phyloP scores from a whole-genome alignment of 2,329 filamentous ascomycete species.

The Macrophomina phaseolina region DNA sequence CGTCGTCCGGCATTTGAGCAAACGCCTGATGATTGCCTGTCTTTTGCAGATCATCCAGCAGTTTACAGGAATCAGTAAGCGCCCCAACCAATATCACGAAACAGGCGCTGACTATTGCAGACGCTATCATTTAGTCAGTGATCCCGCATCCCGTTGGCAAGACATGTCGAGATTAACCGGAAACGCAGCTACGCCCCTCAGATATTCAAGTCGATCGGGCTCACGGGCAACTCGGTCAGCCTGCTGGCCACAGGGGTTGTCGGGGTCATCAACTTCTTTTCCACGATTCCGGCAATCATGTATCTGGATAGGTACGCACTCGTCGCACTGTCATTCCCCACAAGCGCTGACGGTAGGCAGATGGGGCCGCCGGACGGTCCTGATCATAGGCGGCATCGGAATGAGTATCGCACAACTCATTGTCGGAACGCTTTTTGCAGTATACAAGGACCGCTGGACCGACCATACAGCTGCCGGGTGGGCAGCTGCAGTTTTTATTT shows the following conservation, averaged over 20 bases:
- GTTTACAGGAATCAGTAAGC: background rate
- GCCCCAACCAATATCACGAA: too few relatives aligned
- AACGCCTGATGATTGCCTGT: background rate
- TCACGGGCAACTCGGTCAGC: background rate
- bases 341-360: background rate
- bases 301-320: background rate
- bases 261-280: constrained; percentile 25
- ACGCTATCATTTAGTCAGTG: too few relatives aligned
- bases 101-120: too few relatives aligned
- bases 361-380: background rate
- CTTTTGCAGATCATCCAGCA: background rate
- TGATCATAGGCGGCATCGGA: background rate
- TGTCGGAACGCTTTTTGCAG: constrained; percentile 19
- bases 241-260: constrained; percentile 26
- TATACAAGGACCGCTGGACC: background rate
- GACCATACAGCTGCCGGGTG: background rate
- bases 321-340: too few relatives aligned
- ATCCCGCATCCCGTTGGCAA: too few relatives aligned
- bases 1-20: background rate
- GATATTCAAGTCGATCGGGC: background rate
- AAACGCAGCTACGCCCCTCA: background rate
- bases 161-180: too few relatives aligned
- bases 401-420: background rate
- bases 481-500: background rate
- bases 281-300: constrained; percentile 26